These are phyloP conservation scores for Hymenoscyphus repandus DNA, from an alignment of 2,329 filamentous ascomycete species.

Conservation along the genomic window DNA sequence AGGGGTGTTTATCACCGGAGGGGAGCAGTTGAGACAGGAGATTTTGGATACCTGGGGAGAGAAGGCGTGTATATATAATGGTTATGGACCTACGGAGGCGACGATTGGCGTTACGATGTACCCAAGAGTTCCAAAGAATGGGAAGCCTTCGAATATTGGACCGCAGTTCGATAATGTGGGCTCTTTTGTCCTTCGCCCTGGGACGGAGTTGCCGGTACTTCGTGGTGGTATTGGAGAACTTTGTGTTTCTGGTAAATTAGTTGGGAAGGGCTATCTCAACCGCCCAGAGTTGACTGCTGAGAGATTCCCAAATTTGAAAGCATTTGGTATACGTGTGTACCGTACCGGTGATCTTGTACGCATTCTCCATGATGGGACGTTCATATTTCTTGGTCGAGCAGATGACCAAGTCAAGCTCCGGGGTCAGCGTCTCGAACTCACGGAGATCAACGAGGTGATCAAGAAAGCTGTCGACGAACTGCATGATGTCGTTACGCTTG, in stretches of 20 bases:
- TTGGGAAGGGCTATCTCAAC: conserved; percentile 86
- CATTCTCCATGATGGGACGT: conserved; percentile 71
- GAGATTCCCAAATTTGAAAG: conserved; percentile 62
- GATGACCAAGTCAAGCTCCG: conserved; percentile 92
- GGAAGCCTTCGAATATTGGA: conserved; percentile 84
- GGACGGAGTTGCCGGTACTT: conserved; percentile 65
- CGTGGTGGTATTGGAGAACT: conserved; percentile 80
- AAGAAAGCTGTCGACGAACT: conserved; percentile 54
- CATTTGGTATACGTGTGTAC: conserved; percentile 62
- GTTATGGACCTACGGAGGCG: conserved; percentile 86
- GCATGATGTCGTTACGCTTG: conserved; percentile 67
- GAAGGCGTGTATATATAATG: conserved; percentile 79
- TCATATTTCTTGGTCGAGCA: conserved; percentile 80
- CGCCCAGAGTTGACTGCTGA: conserved; percentile 70
- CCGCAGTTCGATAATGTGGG: conserved; percentile 84
- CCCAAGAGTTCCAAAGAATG: conserved; percentile 70
- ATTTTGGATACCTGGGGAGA: conserved; percentile 83
- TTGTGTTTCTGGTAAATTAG: conserved; percentile 79
- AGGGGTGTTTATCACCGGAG: conserved; percentile 90
- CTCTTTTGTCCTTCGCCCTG: conserved; percentile 68
- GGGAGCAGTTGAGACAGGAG: conserved; percentile 82
- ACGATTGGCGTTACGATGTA: conserved; percentile 93
- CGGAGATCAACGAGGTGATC: conserved; percentile 85
- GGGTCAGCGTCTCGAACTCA: conserved; percentile 82
- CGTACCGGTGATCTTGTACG: conserved; percentile 86